Evolutionary conservation across 2,329 filamentous ascomycete genomes (phyloP).

Genomic region (Raffaelea ambrosiae): DNA sequence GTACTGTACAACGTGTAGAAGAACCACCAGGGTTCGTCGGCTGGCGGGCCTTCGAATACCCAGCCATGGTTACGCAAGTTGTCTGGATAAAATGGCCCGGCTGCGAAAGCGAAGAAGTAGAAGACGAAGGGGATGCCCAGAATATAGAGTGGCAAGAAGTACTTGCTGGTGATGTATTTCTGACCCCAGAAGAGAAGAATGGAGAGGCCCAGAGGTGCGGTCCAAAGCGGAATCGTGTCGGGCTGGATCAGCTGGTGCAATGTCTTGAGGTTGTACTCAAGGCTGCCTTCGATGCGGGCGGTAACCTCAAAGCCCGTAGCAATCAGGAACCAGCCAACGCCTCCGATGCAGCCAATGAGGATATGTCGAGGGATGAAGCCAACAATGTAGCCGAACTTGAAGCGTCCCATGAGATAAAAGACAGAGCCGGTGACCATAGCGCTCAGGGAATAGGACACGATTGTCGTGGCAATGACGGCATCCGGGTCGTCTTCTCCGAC

Average conservation of each 20-base stretch:
- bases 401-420: constrained; percentile 84
- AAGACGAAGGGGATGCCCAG: constrained; percentile 68
- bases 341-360: constrained; percentile 92
- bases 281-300: constrained; percentile 73
- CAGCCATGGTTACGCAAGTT: constrained; percentile 67
- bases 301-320: constrained; percentile 91
- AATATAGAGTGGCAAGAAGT: constrained; percentile 82
- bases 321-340: constrained; percentile 90
- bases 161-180: constrained; percentile 68
- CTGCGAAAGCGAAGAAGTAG: constrained; percentile 64
- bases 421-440: constrained; percentile 84
- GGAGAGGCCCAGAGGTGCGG: constrained; percentile 67
- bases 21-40: constrained; percentile 88
- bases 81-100: constrained; percentile 59
- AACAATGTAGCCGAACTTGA: constrained; percentile 82
- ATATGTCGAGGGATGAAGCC: constrained; percentile 97
- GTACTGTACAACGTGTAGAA: constrained; percentile 93
- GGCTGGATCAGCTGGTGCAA: constrained; percentile 63
- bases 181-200: constrained; percentile 69
- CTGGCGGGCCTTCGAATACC: constrained; percentile 83
- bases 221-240: constrained; percentile 76
- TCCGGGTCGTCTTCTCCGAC: constrained; percentile 76
- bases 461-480: constrained; percentile 87
- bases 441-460: constrained; percentile 82
- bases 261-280: constrained; percentile 73